phyloP scores from a whole-genome alignment of 2,329 filamentous ascomycete species.

The Cladosporium sp. region DNA sequence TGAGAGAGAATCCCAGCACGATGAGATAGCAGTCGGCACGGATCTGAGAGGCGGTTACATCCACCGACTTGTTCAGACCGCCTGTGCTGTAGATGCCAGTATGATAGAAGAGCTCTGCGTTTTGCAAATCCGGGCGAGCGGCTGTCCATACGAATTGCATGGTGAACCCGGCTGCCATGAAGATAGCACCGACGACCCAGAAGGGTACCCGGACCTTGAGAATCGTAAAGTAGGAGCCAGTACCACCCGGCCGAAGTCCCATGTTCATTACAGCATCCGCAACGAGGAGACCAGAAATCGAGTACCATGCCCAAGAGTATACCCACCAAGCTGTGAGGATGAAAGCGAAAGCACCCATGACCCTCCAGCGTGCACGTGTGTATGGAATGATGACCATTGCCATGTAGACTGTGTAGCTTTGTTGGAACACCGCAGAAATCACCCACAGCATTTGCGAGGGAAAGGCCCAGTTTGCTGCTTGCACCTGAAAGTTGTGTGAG shows the following conservation, averaged over 20 bases:
- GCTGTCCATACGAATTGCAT: conserved; percentile 44
- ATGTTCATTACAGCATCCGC: conserved; percentile 42
- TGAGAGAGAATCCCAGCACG: conserved; percentile 38
- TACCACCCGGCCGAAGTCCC: conserved; percentile 28
- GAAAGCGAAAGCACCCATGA: conserved; percentile 37
- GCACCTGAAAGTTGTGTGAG: conserved; percentile 32
- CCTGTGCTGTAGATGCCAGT: conserved; percentile 39
- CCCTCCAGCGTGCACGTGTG: conserved; percentile 38
- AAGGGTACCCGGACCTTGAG: conserved; percentile 24
- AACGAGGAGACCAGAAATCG: conserved; percentile 38
- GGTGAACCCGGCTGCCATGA: conserved; percentile 33
- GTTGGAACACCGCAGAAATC: conserved; percentile 39
- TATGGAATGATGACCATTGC: conserved; percentile 44
- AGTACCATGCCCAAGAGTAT: conserved; percentile 46
- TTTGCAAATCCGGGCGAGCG: conserved; percentile 33
- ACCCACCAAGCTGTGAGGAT: conserved; percentile 45
- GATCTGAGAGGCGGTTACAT: conserved; percentile 34
- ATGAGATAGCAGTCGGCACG: conserved; percentile 43
- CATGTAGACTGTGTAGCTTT: conserved; percentile 46
- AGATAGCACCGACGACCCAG: conserved; percentile 32
- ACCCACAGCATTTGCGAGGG: conserved; percentile 44
- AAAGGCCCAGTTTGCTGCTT: conserved; percentile 39
- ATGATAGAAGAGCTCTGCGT: conserved; percentile 38
- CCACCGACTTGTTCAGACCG: conserved; percentile 33
- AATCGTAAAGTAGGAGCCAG: conserved; percentile 11